Conservation (phyloP, 495 filamentous ascomycete genomes). For the Xylaria longipes region DNA sequence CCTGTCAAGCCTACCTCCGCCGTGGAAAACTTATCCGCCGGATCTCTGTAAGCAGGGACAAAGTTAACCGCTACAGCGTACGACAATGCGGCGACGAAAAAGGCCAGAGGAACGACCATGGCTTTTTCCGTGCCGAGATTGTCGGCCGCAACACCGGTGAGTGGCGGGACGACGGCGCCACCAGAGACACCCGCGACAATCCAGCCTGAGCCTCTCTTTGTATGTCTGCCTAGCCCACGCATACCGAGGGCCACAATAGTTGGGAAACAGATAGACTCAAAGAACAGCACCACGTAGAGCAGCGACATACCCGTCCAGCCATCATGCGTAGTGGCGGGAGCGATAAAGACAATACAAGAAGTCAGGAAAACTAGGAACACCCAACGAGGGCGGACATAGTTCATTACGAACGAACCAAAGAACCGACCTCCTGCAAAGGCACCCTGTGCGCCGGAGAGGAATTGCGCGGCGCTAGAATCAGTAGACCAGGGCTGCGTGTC, state of each 20-base stretch:
- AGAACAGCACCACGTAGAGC: conserved; percentile 70
- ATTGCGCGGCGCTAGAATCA: conserved; percentile 35
- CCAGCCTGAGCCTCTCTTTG: conserved; percentile 68
- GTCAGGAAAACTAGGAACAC: conserved; percentile 59
- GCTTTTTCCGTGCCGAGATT: conserved; percentile 47
- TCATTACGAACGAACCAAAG: conserved; percentile 59
- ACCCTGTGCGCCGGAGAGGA: conserved; percentile 70
- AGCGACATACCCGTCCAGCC: conserved; percentile 62
- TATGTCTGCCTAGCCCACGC: conserved; percentile 72
- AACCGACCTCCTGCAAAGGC: conserved; percentile 72
- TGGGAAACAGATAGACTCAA: conserved; percentile 72
- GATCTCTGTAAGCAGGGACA: conserved; percentile 61
- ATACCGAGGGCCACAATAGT: conserved; percentile 73
- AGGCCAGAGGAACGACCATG: conserved; percentile 62
- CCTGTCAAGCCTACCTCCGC: conserved; percentile 57
- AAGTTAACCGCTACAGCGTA: conserved; percentile 71
- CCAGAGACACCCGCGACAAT: conserved; percentile 69
- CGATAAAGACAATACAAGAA: conserved; percentile 63
- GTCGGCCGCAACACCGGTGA: conserved; percentile 66
- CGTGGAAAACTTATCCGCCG: conserved; percentile 64
- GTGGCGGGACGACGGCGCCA: conserved; percentile 68
- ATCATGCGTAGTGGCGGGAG: conserved; percentile 58
- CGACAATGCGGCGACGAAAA: conserved; percentile 63
- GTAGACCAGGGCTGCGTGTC: conserved; percentile 37
- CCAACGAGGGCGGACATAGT: conserved; percentile 56